Evolutionary conservation across 2,329 filamentous ascomycete species (phyloP).

Genomic region (Beauveria rudraprayagi): DNA sequence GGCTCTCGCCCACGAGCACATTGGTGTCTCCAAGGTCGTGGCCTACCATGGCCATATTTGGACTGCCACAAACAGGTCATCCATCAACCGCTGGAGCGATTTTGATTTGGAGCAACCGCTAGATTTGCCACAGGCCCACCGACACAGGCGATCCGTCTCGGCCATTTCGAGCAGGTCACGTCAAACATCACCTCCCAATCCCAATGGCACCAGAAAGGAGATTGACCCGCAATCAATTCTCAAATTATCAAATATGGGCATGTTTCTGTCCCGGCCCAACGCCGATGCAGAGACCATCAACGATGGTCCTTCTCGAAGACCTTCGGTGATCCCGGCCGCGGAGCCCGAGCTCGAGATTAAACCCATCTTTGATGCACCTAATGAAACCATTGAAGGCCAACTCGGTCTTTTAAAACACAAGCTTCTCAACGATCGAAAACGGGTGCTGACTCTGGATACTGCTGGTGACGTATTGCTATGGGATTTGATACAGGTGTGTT

Average conservation of each 20-base stretch:
- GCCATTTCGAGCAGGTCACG: constrained; percentile 31
- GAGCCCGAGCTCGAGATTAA: constrained; percentile 31
- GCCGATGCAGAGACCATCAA: constrained; percentile 50
- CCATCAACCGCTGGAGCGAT: constrained; percentile 86
- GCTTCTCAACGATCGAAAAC: constrained; percentile 80
- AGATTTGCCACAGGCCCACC: constrained; percentile 50
- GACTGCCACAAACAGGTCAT: constrained; percentile 84
- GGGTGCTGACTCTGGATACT: constrained; percentile 86
- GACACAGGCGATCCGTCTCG: constrained; percentile 39
- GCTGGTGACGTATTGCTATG: constrained; percentile 91
- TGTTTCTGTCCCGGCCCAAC: constrained; percentile 54
- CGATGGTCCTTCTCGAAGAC: constrained; percentile 34
- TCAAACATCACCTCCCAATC: constrained; percentile 25
- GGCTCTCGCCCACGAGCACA: constrained; percentile 87
- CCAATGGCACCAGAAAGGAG: constrained; percentile 40
- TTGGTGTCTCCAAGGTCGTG: constrained; percentile 63
- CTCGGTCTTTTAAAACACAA: constrained; percentile 92
- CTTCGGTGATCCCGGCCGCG: constrained; percentile 23
- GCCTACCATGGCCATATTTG: constrained; percentile 71
- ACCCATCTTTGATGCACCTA: constrained; percentile 60
- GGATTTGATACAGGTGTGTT: constrained; percentile 73
- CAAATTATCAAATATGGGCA: constrained; percentile 74
- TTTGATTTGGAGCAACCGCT: constrained; percentile 71
- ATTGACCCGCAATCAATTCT: constrained; percentile 74
- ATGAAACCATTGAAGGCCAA: constrained; percentile 86